Evolutionary conservation across 1,139 yeast genomes (phyloP).

Genomic region (Diutina neorugosa): DNA sequence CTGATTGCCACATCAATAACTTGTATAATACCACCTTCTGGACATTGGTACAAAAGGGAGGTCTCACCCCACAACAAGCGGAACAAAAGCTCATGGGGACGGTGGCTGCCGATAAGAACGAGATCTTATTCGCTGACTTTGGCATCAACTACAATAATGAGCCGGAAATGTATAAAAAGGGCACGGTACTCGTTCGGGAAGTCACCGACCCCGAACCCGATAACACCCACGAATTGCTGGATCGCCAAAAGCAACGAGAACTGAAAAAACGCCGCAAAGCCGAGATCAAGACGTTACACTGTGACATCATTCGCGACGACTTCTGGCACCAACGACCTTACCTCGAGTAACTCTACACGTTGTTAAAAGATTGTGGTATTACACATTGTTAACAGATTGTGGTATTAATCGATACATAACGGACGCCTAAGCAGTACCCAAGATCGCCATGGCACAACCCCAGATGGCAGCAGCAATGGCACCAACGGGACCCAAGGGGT

Average conservation of each 20-base stretch:
- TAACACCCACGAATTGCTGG: slow-evolving; percentile 13
- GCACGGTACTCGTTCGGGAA: slow-evolving; percentile 61
- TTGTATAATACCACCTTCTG: slow-evolving; percentile 89
- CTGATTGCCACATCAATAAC: slow-evolving; percentile 92
- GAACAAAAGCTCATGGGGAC: slow-evolving; percentile 68
- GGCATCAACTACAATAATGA: slow-evolving; percentile 86
- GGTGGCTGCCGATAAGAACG: slow-evolving; percentile 73
- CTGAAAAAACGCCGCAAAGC: slow-evolving; percentile 40
- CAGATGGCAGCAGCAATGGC: slow-evolving; percentile 3
- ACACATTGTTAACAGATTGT: too few relatives aligned
- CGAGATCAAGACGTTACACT: slow-evolving; percentile 32
- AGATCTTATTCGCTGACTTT: slow-evolving; percentile 63
- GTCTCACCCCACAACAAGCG: slow-evolving; percentile 62
- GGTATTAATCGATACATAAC: background rate
- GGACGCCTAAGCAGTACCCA: background rate
- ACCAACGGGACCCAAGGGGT: slow-evolving; percentile 3
- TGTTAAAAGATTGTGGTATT: too few relatives aligned
- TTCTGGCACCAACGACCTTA: slow-evolving; percentile 42
- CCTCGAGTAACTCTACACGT: background rate
- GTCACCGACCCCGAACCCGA: slow-evolving; percentile 10
- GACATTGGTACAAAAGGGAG: slow-evolving; percentile 68
- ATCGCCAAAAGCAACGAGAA: slow-evolving; percentile 39
- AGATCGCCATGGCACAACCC: background rate
- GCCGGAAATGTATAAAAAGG: slow-evolving; percentile 78
- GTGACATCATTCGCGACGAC: slow-evolving; percentile 43